Evolutionary conservation across 192 early-diverging fungal species (phyloP).

Genomic region (Coemansia sp.): DNA sequence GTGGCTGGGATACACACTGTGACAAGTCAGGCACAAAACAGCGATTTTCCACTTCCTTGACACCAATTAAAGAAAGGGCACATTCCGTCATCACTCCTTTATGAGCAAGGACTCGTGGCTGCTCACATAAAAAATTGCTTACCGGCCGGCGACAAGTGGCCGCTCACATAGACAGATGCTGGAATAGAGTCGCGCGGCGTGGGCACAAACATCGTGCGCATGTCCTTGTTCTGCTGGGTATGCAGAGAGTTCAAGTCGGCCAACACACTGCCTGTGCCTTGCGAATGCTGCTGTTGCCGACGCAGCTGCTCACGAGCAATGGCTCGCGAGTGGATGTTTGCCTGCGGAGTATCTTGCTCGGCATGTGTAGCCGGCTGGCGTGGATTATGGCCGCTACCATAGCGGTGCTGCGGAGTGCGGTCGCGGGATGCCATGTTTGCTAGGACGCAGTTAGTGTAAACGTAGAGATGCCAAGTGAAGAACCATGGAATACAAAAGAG

Average conservation of each 20-base stretch:
- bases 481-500: not conserved
- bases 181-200: conserved; percentile 37
- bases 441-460: too few species aligned
- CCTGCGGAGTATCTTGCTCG: not conserved
- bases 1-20: not conserved
- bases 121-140: conserved; percentile 18
- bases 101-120: not conserved
- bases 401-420: conserved; percentile 10
- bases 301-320: conserved; percentile 33
- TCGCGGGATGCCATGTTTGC: not conserved
- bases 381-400: conserved; percentile 13
- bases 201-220: conserved; percentile 30
- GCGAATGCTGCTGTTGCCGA: conserved; percentile 15
- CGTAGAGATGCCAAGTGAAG: conserved; percentile 5
- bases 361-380: not conserved
- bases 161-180: conserved; percentile 47
- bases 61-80: not conserved
- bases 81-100: not conserved
- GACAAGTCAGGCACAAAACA: not conserved
- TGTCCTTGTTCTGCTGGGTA: conserved; percentile 24
- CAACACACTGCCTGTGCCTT: conserved; percentile 26
- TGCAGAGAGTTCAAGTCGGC: conserved; percentile 34
- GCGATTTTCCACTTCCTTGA: not conserved
- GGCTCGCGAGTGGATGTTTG: conserved; percentile 35
- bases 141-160: conserved; percentile 51